A percentile compares a stretch with the other conserved stretches of the same genome.
Evolutionary conservation across 805 yeast genomes (phyloP).

Genomic region (Candida ipomoeae): DNA sequence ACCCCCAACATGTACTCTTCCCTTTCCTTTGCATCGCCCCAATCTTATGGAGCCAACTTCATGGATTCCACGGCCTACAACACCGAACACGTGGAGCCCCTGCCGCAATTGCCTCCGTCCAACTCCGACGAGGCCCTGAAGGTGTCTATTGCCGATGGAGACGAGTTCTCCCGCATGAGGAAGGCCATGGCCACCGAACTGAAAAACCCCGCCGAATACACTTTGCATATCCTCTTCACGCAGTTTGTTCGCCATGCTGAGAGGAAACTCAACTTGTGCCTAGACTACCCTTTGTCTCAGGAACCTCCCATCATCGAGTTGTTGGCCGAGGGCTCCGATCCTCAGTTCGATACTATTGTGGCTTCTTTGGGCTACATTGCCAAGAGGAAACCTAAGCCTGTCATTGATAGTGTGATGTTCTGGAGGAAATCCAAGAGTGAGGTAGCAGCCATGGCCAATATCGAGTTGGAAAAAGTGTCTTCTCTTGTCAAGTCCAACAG

Average conservation of each 20-base stretch:
- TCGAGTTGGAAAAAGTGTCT: constrained; percentile 34
- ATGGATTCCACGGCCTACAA: background rate
- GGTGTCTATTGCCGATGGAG: constrained; percentile 29
- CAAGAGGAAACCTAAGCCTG: constrained; percentile 85
- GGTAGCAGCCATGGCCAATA: constrained; percentile 52
- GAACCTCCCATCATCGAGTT: constrained; percentile 75
- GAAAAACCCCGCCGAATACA: constrained; percentile 81
- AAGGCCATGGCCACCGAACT: constrained; percentile 47
- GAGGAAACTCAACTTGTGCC: constrained; percentile 70
- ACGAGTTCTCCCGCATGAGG: constrained; percentile 31
- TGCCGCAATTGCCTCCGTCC: constrained; percentile 39
- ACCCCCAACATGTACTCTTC: constrained; percentile 5
- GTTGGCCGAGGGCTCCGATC: constrained; percentile 81
- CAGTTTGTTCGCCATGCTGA: constrained; percentile 95
- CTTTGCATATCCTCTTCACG: constrained; percentile 89
- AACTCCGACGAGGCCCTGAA: constrained; percentile 23
- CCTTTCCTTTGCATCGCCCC: constrained; percentile 22
- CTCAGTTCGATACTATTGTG: constrained; percentile 79
- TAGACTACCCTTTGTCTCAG: constrained; percentile 56
- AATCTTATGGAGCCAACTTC: background rate
- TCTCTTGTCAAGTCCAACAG: constrained; percentile 23
- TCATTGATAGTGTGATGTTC: constrained; percentile 95
- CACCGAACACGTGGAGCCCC: constrained; percentile 23
- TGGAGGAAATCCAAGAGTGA: constrained; percentile 96
- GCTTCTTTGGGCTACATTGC: constrained; percentile 89